A percentile compares a stretch with the other conserved stretches of the same genome.
phyloP scores from a whole-genome alignment of 208 protist species.

The Wallacemonas sp. region DNA sequence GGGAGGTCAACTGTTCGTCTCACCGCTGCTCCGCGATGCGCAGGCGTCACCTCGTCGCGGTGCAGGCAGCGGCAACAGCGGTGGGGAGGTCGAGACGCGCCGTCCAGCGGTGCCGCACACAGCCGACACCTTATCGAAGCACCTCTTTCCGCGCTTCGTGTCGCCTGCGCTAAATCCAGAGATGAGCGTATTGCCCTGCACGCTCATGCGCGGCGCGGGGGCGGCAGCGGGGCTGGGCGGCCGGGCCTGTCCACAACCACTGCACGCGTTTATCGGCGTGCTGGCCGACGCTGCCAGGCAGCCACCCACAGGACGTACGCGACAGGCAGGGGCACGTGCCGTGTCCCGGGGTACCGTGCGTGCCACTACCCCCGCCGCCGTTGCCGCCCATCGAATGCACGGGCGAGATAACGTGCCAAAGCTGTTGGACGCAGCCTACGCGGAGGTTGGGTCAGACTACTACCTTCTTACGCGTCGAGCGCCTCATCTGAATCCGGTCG shows the following conservation, averaged over 20 bases:
- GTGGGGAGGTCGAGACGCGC: not conserved
- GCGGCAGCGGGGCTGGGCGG: not conserved
- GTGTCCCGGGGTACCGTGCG: no score
- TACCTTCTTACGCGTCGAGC: slow-evolving; percentile 41
- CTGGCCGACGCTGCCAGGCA: no score
- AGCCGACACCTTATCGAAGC: no score
- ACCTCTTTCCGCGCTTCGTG: not conserved
- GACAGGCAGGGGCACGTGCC: no score
- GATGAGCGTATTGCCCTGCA: not conserved
- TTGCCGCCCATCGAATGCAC: slow-evolving; percentile 3
- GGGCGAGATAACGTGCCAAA: slow-evolving; percentile 1
- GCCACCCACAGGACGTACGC: no score
- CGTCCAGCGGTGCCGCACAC: not conserved
- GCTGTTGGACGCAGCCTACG: slow-evolving; percentile 19
- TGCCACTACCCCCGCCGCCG: no score
- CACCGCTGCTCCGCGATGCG: not conserved
- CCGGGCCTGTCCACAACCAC: not conserved
- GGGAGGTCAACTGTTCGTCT: not conserved
- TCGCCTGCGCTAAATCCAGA: slow-evolving; percentile 10
- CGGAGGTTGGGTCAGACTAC: slow-evolving; percentile 60
- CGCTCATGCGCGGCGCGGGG: not conserved
- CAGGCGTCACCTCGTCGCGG: not conserved
- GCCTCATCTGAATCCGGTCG: slow-evolving; percentile 21
- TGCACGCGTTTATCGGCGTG: not conserved
- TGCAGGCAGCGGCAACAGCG: not conserved